Evolutionary conservation across 192 early-diverging fungal species (phyloP).

Genomic region (Funneliformis geosporum): DNA sequence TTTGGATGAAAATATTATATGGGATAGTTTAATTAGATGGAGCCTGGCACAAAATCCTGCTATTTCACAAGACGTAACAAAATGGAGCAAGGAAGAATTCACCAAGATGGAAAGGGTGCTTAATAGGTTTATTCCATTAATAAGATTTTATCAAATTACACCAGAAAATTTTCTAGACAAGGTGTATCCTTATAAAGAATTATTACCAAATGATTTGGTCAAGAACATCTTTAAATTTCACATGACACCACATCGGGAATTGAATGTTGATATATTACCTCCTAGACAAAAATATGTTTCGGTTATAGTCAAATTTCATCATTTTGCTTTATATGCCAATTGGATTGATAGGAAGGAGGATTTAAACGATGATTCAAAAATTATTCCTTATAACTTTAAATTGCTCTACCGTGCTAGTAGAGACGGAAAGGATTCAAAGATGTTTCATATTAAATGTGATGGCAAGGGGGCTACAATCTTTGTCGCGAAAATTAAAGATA

Average conservation of each 20-base stretch:
- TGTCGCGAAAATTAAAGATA: not conserved
- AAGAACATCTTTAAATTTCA: not conserved
- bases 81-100: not conserved
- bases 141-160: not conserved
- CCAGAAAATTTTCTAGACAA: not conserved
- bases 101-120: too few species aligned
- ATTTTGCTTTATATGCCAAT: not conserved
- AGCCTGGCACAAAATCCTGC: not conserved
- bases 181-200: not conserved
- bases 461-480: not conserved
- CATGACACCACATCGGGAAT: not conserved
- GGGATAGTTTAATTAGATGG: constrained; percentile 8
- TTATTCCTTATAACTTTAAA: not conserved
- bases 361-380: not conserved
- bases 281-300: not conserved
- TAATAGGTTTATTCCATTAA: too few species aligned
- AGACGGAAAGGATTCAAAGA: not conserved
- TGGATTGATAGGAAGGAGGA: not conserved
- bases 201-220: not conserved
- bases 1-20: not conserved
- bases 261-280: not conserved
- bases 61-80: not conserved
- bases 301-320: not conserved
- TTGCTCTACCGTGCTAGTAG: constrained; percentile 13
- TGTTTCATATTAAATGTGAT: not conserved